These are phyloP conservation scores for Collybiopsis luxurians DNA, from an alignment of 768 basidiomycete species.

Conservation along the genomic window DNA sequence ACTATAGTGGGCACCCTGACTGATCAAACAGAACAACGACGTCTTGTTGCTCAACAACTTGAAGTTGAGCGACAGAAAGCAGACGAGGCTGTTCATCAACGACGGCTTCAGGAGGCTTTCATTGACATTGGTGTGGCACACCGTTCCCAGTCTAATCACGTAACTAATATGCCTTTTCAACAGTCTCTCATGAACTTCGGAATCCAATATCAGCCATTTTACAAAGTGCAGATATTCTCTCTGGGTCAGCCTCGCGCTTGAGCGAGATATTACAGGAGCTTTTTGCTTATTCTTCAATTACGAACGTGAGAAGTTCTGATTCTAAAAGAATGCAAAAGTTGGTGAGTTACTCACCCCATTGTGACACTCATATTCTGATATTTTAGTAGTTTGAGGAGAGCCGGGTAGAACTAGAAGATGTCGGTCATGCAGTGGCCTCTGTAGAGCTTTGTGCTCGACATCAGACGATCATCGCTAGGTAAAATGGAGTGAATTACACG, in stretches of 20 bases:
- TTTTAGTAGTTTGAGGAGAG: neutral
- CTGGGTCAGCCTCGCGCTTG: neutral
- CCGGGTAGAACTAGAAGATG: neutral
- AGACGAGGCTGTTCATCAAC: neutral
- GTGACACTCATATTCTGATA: neutral
- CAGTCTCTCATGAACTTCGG: constrained; percentile 7
- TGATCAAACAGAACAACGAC: constrained; percentile 2
- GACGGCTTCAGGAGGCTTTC: constrained; percentile 8
- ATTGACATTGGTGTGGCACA: constrained; percentile 1
- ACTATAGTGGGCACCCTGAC: constrained; percentile 2
- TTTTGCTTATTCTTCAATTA: neutral
- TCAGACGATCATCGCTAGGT: constrained; percentile 8
- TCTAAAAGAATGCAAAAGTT: no score
- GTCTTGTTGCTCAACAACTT: neutral
- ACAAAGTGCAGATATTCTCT: constrained; percentile 6
- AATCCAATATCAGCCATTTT: constrained; percentile 8
- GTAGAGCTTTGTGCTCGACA: constrained; percentile 7
- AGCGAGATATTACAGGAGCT: neutral
- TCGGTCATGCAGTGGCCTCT: constrained; percentile 1
- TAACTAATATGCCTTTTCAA: neutral
- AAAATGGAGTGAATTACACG: no score
- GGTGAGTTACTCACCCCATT: neutral
- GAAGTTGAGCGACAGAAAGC: neutral
- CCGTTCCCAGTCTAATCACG: no score
- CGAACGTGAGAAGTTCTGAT: no score